These are phyloP conservation scores for Heliosperma pusillum DNA, from an alignment of 148 eudicot genomes.

Conservation along the genomic window DNA sequence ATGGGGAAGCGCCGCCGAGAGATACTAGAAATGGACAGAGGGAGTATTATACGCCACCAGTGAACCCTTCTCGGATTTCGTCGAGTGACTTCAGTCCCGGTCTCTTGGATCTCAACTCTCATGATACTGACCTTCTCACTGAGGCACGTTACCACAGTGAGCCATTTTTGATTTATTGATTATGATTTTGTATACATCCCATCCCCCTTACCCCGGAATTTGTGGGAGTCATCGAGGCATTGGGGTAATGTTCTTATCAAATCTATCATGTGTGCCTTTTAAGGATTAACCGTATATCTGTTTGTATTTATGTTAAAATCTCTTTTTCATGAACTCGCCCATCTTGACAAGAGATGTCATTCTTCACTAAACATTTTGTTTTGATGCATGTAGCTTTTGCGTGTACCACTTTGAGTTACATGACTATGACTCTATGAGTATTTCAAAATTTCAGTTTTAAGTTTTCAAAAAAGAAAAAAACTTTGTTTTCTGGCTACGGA, in stretches of 20 bases:
- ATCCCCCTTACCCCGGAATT: no score
- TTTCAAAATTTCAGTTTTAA: no score
- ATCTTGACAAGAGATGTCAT: neutral
- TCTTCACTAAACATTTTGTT: neutral
- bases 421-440: no score
- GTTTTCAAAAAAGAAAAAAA: no score
- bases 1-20: constrained; percentile 58
- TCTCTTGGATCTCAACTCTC: neutral
- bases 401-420: no score
- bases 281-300: neutral
- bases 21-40: neutral
- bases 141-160: constrained; percentile 48
- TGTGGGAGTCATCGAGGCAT: no score
- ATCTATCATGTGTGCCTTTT: no score
- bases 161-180: no score
- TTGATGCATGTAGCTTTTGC: neutral
- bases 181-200: no score
- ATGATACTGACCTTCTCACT: constrained; percentile 77
- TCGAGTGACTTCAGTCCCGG: neutral
- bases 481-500: neutral
- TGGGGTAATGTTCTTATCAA: no score
- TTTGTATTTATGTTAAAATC: neutral
- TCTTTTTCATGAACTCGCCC: neutral
- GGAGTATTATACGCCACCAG: constrained; percentile 46
- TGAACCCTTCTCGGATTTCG: constrained; percentile 38